Evolutionary conservation across 768 basidiomycete genomes (phyloP).

Genomic region (Pisolithus microcarpus): DNA sequence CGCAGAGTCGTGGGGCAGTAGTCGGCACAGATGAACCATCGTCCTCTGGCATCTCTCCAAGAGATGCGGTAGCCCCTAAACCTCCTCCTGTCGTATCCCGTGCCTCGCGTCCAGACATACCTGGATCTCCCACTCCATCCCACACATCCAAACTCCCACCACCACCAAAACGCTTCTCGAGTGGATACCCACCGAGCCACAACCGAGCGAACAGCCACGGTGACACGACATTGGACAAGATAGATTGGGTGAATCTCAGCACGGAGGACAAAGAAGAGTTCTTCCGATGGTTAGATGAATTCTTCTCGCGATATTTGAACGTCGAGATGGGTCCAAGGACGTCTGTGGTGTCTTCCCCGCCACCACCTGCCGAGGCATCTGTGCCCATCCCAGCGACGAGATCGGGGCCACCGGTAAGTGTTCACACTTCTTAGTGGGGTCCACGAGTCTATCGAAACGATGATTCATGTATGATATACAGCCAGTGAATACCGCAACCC

Average conservation of each 20-base stretch:
- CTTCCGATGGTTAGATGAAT: conserved; percentile 78
- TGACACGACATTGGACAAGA: conserved; percentile 13
- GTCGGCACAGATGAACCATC: neutral
- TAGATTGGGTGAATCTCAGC: conserved; percentile 68
- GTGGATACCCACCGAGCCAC: conserved; percentile 17
- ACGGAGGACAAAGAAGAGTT: conserved; percentile 63
- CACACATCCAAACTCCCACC: conserved; percentile 14
- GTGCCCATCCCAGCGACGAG: neutral
- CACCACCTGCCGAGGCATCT: neutral
- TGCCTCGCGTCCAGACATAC: conserved; percentile 9
- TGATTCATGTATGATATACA: conserved; percentile 2
- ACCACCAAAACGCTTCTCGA: conserved; percentile 23
- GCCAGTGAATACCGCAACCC: conserved; percentile 19
- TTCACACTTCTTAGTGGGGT: neutral
- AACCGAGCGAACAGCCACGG: neutral
- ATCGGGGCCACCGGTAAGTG: conserved; percentile 15
- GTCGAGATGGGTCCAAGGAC: conserved; percentile 15
- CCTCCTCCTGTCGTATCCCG: conserved; percentile 11
- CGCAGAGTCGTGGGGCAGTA: neutral
- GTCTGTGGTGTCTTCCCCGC: neutral
- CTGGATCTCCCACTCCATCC: conserved; percentile 1
- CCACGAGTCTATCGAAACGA: too few relatives aligned
- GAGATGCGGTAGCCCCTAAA: neutral
- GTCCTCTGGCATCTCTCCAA: neutral
- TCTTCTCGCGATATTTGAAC: conserved; percentile 47